Percentiles rank a stretch among this genome's conserved stretches.
phyloP scores from a whole-genome alignment of 805 yeast genomes.

The Pichia kluyveri region DNA sequence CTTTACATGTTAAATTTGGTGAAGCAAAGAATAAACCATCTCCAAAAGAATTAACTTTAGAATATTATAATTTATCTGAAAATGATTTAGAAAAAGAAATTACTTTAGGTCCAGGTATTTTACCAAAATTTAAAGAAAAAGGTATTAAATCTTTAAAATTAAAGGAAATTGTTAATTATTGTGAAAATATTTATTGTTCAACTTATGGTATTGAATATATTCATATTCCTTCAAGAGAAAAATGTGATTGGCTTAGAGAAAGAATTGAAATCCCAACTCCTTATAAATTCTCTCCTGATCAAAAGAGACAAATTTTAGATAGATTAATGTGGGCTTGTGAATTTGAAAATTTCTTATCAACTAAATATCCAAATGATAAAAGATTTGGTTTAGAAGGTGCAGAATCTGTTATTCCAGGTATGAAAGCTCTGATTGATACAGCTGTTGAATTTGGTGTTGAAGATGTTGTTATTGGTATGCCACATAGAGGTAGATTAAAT shows the following conservation, averaged over 20 bases:
- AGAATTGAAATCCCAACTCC: slow-evolving; percentile 90
- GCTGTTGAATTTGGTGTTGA: slow-evolving; percentile 89
- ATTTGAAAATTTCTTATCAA: slow-evolving; percentile 84
- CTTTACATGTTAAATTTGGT: slow-evolving; percentile 85
- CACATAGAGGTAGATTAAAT: slow-evolving; percentile 98
- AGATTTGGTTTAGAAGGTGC: slow-evolving; percentile 99
- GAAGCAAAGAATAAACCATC: slow-evolving; percentile 40
- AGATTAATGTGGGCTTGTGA: slow-evolving; percentile 94
- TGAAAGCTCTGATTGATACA: slow-evolving; percentile 90
- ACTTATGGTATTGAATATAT: slow-evolving; percentile 91
- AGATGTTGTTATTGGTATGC: slow-evolving; percentile 98
- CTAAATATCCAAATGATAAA: slow-evolving; percentile 97
- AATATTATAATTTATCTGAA: slow-evolving; percentile 85
- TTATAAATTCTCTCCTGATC: slow-evolving; percentile 71
- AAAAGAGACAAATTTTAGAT: slow-evolving; percentile 93
- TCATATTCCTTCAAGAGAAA: slow-evolving; percentile 90
- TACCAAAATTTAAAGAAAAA: slow-evolving; percentile 76
- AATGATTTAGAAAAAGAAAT: slow-evolving; percentile 76
- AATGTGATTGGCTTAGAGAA: slow-evolving; percentile 98
- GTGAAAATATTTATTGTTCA: slow-evolving; percentile 82
- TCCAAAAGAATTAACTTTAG: slow-evolving; percentile 86
- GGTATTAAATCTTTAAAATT: slow-evolving; percentile 57
- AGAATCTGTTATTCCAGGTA: slow-evolving; percentile 93
- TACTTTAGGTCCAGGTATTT: slow-evolving; percentile 93
- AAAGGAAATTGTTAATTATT: slow-evolving; percentile 64